Percentiles rank a stretch among this genome's conserved stretches.
Evolutionary conservation across 805 yeast species (phyloP).

Genomic region (Lipomyces chichibuensis): DNA sequence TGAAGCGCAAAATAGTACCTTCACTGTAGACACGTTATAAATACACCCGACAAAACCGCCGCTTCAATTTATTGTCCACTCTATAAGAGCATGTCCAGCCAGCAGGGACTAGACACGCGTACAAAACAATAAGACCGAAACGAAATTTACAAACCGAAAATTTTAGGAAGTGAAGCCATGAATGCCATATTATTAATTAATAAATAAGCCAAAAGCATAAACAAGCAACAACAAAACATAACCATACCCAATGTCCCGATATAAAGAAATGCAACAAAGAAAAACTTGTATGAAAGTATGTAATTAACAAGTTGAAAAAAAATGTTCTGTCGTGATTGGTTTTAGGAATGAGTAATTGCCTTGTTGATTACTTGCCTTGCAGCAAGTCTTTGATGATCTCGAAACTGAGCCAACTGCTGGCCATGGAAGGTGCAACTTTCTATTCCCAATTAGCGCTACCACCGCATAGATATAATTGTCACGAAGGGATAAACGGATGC

Average conservation of each 20-base stretch:
- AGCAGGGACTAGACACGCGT: not conserved
- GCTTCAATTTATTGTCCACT: not conserved
- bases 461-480: not conserved
- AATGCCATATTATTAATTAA: not conserved
- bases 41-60: not conserved
- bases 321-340: not conserved
- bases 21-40: too few relatives aligned
- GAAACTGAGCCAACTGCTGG: constrained; percentile 90
- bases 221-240: not conserved
- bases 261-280: constrained; percentile 8
- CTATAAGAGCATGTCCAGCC: not conserved
- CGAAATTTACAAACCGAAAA: not conserved
- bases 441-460: constrained; percentile 43
- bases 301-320: not conserved
- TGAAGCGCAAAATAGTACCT: too few relatives aligned
- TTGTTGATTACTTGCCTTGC: constrained; percentile 4
- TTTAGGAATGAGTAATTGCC: not conserved
- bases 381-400: constrained; percentile 62
- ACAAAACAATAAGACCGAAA: not conserved
- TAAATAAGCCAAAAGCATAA: not conserved
- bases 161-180: not conserved
- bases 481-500: not conserved
- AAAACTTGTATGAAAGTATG: constrained; percentile 1
- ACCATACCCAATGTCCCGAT: not conserved
- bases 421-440: constrained; percentile 94